phyloP scores from a whole-genome alignment of 768 basidiomycete genomes.

The Tricholoma terreum region DNA sequence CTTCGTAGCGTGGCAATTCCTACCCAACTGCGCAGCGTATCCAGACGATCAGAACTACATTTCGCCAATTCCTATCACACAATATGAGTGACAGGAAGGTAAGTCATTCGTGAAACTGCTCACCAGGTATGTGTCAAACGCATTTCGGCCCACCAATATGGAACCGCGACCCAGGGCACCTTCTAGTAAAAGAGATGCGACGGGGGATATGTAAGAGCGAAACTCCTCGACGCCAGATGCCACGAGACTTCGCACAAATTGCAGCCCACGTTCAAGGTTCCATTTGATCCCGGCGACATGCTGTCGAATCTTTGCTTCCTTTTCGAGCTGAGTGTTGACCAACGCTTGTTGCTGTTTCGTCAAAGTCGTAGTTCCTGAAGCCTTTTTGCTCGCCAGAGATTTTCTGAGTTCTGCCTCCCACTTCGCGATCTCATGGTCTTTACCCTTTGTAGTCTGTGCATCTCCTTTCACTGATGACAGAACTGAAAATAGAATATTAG shows the following conservation, averaged over 20 bases:
- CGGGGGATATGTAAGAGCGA: constrained; percentile 48
- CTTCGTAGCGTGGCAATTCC: constrained; percentile 83
- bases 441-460: constrained; percentile 63
- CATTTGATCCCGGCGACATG: constrained; percentile 54
- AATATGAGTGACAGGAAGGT: background rate
- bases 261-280: constrained; percentile 62
- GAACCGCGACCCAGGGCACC: constrained; percentile 61
- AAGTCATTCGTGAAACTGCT: constrained; percentile 20
- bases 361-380: constrained; percentile 44
- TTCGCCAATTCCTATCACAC: constrained; percentile 57
- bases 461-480: constrained; percentile 59
- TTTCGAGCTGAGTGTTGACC: constrained; percentile 79
- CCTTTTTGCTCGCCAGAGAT: constrained; percentile 79
- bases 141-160: constrained; percentile 55
- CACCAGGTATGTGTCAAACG: constrained; percentile 81
- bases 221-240: constrained; percentile 48
- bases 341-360: constrained; percentile 85
- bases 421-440: constrained; percentile 83
- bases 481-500: constrained; percentile 37
- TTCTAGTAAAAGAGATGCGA: constrained; percentile 60
- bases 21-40: constrained; percentile 64
- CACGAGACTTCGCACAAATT: constrained; percentile 65
- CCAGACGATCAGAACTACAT: constrained; percentile 74
- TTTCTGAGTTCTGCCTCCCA: constrained; percentile 96
- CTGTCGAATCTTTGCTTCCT: constrained; percentile 68